These are phyloP conservation scores for Solanum piurae DNA, from an alignment of 257 asterid genomes.

Conservation along the genomic window DNA sequence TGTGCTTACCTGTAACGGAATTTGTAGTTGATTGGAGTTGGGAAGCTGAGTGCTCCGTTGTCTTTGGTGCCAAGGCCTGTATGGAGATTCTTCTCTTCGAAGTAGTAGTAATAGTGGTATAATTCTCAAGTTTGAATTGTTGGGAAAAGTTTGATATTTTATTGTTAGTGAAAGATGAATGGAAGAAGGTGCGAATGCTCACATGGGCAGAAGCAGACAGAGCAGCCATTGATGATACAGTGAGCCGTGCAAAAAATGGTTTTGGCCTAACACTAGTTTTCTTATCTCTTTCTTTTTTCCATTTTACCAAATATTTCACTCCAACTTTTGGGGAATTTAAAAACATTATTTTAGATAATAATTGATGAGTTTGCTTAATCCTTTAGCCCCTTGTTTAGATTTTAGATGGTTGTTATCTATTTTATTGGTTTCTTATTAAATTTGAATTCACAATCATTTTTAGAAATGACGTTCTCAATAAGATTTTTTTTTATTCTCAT, in stretches of 20 bases:
- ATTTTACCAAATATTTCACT: not conserved
- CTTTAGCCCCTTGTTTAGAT: no score
- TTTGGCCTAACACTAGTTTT: not conserved
- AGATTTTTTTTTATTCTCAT: not conserved
- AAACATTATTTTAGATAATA: no score
- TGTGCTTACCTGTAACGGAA: not conserved
- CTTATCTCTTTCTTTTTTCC: not conserved
- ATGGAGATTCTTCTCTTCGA: not conserved
- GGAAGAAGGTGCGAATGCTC: not conserved
- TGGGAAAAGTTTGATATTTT: not conserved
- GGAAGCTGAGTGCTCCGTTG: not conserved
- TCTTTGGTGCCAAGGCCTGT: not conserved
- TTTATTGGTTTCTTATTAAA: no score
- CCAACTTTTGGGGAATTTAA: not conserved
- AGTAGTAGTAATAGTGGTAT: not conserved
- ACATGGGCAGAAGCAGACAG: not conserved
- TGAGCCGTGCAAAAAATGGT: not conserved
- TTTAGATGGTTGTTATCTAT: no score
- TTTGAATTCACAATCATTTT: no score
- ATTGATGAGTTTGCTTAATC: no score
- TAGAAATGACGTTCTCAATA: not conserved
- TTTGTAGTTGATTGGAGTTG: not conserved
- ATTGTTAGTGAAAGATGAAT: not conserved
- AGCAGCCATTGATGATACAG: not conserved
- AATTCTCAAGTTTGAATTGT: not conserved